Percentiles rank a stretch among this genome's conserved stretches.
phyloP scores from a whole-genome alignment of 768 basidiomycete genomes.

The Lactifluus volemus region DNA sequence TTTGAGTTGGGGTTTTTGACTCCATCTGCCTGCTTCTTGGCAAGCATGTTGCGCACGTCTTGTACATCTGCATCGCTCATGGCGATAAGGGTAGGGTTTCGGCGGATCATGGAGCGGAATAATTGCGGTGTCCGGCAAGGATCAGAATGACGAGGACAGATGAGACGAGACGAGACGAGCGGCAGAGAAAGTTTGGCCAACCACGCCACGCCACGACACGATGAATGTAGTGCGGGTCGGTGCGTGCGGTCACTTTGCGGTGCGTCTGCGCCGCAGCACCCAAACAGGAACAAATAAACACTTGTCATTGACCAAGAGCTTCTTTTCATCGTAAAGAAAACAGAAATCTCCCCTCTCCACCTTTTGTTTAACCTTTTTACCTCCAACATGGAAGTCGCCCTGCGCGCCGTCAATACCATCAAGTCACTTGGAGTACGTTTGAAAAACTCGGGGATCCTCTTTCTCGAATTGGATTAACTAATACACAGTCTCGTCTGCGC shows the following conservation, averaged over 20 bases:
- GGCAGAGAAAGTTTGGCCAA: no score
- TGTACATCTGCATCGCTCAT: constrained; percentile 75
- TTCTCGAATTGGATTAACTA: not conserved
- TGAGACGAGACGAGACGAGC: no score
- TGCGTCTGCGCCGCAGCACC: constrained; percentile 14
- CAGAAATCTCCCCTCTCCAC: not conserved
- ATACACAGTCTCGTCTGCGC: not conserved
- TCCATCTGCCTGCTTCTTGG: constrained; percentile 26
- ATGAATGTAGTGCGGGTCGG: no score
- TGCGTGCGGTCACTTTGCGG: not conserved
- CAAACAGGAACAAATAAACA: constrained; percentile 13
- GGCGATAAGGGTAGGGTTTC: constrained; percentile 65
- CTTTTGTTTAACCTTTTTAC: not conserved
- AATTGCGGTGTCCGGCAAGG: not conserved
- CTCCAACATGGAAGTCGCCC: constrained; percentile 48
- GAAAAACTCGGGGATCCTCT: not conserved
- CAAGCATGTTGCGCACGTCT: constrained; percentile 56
- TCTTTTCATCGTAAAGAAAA: no score
- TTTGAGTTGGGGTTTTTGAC: constrained; percentile 1
- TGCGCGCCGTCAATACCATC: constrained; percentile 60
- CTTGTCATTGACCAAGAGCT: not conserved
- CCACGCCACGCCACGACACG: no score
- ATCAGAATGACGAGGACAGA: not conserved
- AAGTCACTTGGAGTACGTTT: constrained; percentile 59
- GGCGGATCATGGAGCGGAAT: constrained; percentile 54